Base-by-base conservation (phyloP, 208 protist genomes). In the Crithidia brevicula region DNA sequence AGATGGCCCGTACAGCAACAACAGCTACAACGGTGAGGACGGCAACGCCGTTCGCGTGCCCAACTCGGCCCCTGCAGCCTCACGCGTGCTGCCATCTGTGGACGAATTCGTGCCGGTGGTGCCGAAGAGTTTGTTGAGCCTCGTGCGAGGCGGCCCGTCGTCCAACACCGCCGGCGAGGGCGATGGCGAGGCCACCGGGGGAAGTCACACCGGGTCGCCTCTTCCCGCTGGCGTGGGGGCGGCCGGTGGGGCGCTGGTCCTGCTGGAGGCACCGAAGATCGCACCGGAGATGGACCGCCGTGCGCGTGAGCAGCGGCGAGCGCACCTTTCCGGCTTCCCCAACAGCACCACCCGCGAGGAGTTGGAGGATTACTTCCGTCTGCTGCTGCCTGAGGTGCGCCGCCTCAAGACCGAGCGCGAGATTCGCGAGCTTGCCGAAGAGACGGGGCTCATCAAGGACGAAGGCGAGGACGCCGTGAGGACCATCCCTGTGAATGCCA, bases 241-340 rank as follows among this genome's bases (percentile, higher is more conserved):
- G 28, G 54, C 4, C 38, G 53, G 69, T 13, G 64, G 57, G 13
- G 66, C 74, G 22, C 56, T 92, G 30, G 57, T 79, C 28, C 60
- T 85, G n/a, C 52, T 96, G 9, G 77, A 89, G 59, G 79, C 83
- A 18, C 88, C 85, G 11, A 94, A 93, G 58, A 86, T 96, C 33
- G 71, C 70, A 0, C 90, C 82, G 2, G 85, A 88, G 34, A 72
- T 74, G 16, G 85, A 91, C 65, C 74, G 81, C 25, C 75, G 79
- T 4, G 82, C 83, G 20, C 81, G 88, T 1, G 88, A 94, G 74
- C 72, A 83, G 31, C 86, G 91, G 20, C 88, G 91, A n/a, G 84
- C 85, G 5, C 91, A 94, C 79, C 67, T 94, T 56, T 87, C 84
- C 31, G 86, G 84, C 36, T 94, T 94, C 59, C 85, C 88, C 3